Base-by-base conservation (phyloP, 129 eudicot genomes). In the Centaurea solstitialis region DNA sequence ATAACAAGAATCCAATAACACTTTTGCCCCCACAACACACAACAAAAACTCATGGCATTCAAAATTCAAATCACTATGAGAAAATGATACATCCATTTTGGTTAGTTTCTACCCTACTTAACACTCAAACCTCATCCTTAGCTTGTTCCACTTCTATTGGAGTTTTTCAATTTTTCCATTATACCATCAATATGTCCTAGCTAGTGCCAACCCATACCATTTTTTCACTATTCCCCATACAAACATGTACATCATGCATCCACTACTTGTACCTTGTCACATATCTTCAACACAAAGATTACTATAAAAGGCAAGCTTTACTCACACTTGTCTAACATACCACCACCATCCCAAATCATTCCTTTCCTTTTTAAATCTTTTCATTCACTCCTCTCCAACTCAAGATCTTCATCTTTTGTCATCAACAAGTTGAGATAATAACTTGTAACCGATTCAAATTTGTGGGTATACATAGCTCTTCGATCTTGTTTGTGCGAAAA, bases 11-110 rank as follows among this genome's bases (percentile, higher is more conserved):
- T 84, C 85, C 86, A 81, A 86, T 37, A 77, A 28, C 47, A 20
- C 57, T 74, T 75, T 85, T 87, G 81, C 41, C 93, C 93, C 89
- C 85, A 86, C 82, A 73, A 87, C 66, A 47, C 87, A 85, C 81
- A 72, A 71, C 87, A 76, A 50, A 75, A 73, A 77, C n/a, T 79
- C 80, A 83, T 77, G 76, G 80, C 77, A 78, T 70, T 84, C 24
- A 73, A 61, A 62, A 37, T 70, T 84, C 24, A 73, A 61, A 62
- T 26, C 72, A 57, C 80, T 4, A 67, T 40, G 47, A 76, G 82
- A 69, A 75, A 40, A 82, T 76, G 75, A 76, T 70, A 21, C 35
- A 24, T 78, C 62, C 74, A 72, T 65, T 83, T 22, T 75, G 40
- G 21, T 24, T 50, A 28, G 11, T n/a, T 70, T 71, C 30, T 77